Percentiles rank a stretch among this genome's conserved stretches.
phyloP scores from a whole-genome alignment of 257 asterid species.

The Scutellaria minor region DNA sequence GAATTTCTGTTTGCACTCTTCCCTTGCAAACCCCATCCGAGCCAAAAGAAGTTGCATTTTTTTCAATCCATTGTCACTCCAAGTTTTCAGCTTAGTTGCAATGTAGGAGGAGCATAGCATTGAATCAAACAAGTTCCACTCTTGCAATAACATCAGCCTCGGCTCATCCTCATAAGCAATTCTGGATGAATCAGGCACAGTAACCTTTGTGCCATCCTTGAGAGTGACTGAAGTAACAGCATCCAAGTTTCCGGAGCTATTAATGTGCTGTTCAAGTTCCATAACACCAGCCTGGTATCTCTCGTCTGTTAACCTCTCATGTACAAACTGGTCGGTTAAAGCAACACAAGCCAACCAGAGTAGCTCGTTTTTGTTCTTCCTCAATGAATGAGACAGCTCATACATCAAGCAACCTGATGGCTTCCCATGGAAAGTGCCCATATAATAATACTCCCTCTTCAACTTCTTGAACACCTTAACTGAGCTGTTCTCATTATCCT shows the following conservation, averaged over 20 bases:
- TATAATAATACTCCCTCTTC: constrained; percentile 76
- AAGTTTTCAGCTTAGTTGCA: constrained; percentile 91
- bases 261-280: constrained; percentile 94
- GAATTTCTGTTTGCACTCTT: constrained; percentile 92
- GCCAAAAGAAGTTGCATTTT: constrained; percentile 93
- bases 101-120: constrained; percentile 93
- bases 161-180: constrained; percentile 87
- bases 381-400: constrained; percentile 72
- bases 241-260: constrained; percentile 85
- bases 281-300: constrained; percentile 85
- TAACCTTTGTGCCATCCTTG: constrained; percentile 91
- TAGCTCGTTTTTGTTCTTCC: constrained; percentile 79
- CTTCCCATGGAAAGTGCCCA: constrained; percentile 97
- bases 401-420: constrained; percentile 98
- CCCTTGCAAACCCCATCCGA: constrained; percentile 93
- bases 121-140: constrained; percentile 97
- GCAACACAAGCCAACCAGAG: constrained; percentile 98
- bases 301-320: constrained; percentile 88
- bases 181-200: constrained; percentile 79
- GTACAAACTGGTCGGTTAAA: constrained; percentile 93
- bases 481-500: constrained; percentile 57
- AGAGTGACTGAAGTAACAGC: constrained; percentile 78
- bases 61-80: constrained; percentile 94
- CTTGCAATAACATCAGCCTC: constrained; percentile 89
- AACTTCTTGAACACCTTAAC: constrained; percentile 71